Evolutionary conservation across 129 eudicot species (phyloP).

Genomic region (Lactuca sativa): DNA sequence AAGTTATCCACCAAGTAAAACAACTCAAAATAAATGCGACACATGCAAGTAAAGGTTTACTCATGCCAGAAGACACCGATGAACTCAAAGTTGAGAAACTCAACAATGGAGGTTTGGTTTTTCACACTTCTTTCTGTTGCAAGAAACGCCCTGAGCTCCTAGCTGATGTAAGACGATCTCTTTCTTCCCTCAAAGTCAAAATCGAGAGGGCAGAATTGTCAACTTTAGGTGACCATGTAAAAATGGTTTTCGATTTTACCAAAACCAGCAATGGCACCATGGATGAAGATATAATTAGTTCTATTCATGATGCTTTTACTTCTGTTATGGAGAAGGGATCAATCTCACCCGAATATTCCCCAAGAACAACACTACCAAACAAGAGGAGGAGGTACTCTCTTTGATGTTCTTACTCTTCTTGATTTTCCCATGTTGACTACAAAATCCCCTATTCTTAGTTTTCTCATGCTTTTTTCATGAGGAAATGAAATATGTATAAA

Average conservation of each 20-base stretch:
- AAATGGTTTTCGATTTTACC: conserved; percentile 49
- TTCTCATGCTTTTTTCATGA: conserved; percentile 16
- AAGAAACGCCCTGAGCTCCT: conserved; percentile 55
- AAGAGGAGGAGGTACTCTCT: conserved; percentile 60
- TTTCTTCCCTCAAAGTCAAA: conserved; percentile 46
- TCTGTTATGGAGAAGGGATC: conserved; percentile 55
- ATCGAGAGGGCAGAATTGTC: conserved; percentile 55
- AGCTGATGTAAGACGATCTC: conserved; percentile 49
- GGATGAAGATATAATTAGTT: conserved; percentile 30
- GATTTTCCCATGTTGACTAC: not conserved
- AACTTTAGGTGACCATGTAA: conserved; percentile 57
- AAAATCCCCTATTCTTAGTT: conserved; percentile 16
- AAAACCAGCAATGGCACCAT: conserved; percentile 3
- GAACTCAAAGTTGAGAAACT: conserved; percentile 58
- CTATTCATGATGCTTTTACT: conserved; percentile 52
- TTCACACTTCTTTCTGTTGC: conserved; percentile 63
- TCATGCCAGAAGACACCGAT: conserved; percentile 67
- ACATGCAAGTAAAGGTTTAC: conserved; percentile 59
- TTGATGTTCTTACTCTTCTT: conserved; percentile 6
- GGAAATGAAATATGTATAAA: conserved; percentile 20
- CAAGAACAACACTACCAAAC: conserved; percentile 43
- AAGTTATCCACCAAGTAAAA: conserved; percentile 72
- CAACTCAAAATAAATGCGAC: conserved; percentile 53
- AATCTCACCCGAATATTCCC: conserved; percentile 50
- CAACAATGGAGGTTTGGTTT: conserved; percentile 30